Base-by-base conservation (phyloP, 306 rosid species). In the Lathyrus tuberosus region DNA sequence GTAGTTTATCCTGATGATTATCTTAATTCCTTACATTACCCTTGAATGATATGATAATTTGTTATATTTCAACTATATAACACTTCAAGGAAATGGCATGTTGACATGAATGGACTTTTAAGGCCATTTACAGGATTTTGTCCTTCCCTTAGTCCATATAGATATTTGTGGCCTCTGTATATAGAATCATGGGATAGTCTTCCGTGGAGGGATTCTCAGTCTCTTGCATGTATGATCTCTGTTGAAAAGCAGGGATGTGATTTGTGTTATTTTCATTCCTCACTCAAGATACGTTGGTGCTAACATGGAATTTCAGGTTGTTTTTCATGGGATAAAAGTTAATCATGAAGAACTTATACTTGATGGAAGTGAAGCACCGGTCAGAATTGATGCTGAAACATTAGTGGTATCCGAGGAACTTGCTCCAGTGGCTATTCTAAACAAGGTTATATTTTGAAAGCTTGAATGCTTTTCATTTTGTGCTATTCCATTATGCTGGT, bases 361-460 rank as follows among this genome's bases (percentile, higher is more conserved):
- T 65, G 97, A 91, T 83, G 98, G 98, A 65, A 94, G 98, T 84
- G 98, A 94, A 38, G 98, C 84, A 58, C 97, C 98, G 16, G 75
- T 82, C 48, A 91, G 91, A 85, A 83, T 94, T 75, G 97, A 87
- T 71, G 86, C 91, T 67, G 98, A 88, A 83, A 87, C 98, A 4
- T 71, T 87, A 62, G 75, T 90, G 75, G 84, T 79, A 48, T 87
- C 95, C 1, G 98, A 94, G 84, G 84, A 86, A 73, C 96, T 94
- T 87, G 80, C 85, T 67, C 98, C 98, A 24, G 76, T 84, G 71
- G 98, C 98, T 59, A 72, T 80, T 79, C 88, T 94, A 48, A 88
- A 91, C 75, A 94, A 84, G 98, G 98, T 94, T 78, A 76, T 71
- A 62, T 53, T 77, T 62, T 74, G 60, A 17, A 59, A 16, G 52